Percentiles rank a stretch among this genome's conserved stretches.
Evolutionary conservation across 768 basidiomycete genomes (phyloP).

Genomic region (Suillus subluteus): DNA sequence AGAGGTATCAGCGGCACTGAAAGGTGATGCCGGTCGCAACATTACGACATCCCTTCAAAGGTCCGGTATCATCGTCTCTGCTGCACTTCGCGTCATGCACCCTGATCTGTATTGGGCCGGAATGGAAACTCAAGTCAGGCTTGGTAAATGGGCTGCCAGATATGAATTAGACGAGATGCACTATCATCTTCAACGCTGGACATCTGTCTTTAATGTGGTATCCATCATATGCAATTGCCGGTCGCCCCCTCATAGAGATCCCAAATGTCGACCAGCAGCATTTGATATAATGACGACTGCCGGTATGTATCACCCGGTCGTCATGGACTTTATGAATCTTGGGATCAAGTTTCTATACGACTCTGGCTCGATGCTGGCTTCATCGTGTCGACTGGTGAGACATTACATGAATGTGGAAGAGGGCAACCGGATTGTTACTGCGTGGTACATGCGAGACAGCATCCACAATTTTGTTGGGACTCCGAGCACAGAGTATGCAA

Average conservation of each 20-base stretch:
- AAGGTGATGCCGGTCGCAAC: background rate
- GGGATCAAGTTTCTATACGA: background rate
- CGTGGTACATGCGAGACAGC: background rate
- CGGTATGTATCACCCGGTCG: background rate
- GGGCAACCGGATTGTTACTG: too few species aligned
- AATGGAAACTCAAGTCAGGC: background rate
- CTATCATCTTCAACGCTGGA: background rate
- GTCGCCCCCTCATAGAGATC: background rate
- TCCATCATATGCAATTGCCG: background rate
- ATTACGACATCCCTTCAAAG: background rate
- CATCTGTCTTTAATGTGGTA: background rate
- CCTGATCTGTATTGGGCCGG: background rate
- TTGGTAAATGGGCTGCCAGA: background rate
- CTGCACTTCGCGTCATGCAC: background rate
- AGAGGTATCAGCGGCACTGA: background rate
- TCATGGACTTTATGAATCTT: background rate
- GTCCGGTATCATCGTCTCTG: background rate
- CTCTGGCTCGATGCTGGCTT: background rate
- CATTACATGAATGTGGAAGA: background rate
- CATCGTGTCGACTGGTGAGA: background rate
- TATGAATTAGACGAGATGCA: background rate
- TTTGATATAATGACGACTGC: conserved; percentile 1
- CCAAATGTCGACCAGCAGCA: background rate
- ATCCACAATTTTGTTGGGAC: conserved; percentile 4
- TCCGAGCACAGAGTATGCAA: background rate